These are phyloP conservation scores for Solanum boliviense DNA, from an alignment of 257 asterid genomes.

Conservation along the genomic window DNA sequence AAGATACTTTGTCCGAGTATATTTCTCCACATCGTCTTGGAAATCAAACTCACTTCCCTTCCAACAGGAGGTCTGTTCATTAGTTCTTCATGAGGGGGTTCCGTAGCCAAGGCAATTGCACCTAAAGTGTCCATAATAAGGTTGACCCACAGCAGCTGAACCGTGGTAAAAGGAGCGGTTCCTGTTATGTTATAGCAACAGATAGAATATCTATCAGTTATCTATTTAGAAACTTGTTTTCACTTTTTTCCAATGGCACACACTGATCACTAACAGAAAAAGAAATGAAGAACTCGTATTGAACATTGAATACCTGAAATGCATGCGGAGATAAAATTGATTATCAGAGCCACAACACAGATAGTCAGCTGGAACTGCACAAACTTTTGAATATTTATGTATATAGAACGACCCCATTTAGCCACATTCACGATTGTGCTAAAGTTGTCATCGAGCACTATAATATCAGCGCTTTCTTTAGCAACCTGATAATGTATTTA, in stretches of 20 bases:
- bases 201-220: background rate
- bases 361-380: slow-evolving; percentile 85
- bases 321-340: slow-evolving; percentile 67
- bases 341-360: slow-evolving; percentile 59
- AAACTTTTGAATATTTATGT: slow-evolving; percentile 77
- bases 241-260: background rate
- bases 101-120: slow-evolving; percentile 82
- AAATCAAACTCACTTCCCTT: slow-evolving; percentile 46
- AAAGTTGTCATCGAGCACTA: slow-evolving; percentile 71
- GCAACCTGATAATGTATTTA: slow-evolving; percentile 44
- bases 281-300: background rate
- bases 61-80: slow-evolving; percentile 65
- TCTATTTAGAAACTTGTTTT: background rate
- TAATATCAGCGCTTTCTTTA: slow-evolving; percentile 73
- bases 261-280: background rate
- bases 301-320: slow-evolving; percentile 36
- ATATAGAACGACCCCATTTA: slow-evolving; percentile 82
- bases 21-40: slow-evolving; percentile 75
- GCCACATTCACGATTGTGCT: slow-evolving; percentile 57
- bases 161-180: slow-evolving; percentile 80
- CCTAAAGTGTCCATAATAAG: slow-evolving; percentile 92
- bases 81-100: slow-evolving; percentile 69
- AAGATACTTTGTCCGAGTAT: slow-evolving; percentile 68
- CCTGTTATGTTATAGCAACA: slow-evolving; percentile 25
- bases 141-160: slow-evolving; percentile 90